Base-by-base conservation (phyloP, 2,329 filamentous ascomycete genomes). In the Epichloe coenophiala region DNA sequence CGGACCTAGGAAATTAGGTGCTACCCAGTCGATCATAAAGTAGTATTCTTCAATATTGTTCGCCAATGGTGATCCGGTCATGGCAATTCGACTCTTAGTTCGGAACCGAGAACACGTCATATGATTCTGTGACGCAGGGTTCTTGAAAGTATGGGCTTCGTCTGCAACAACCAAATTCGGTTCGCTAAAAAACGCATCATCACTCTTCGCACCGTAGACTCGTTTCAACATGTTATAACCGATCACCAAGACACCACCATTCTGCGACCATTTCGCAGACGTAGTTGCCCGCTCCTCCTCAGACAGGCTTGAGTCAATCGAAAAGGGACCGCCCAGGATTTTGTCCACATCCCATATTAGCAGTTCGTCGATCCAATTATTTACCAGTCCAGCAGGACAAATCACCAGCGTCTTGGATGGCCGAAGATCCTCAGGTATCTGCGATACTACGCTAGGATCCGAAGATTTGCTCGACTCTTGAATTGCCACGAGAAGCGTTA, bases 1-100 rank as follows among this genome's bases (percentile, higher is more conserved):
- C 3, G 77, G 73, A 0, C 88, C 88, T 3, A 95, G 72, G 61
- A 87, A 95, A 23, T 79, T 80, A 0, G 86, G 86, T 1, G 87
- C 83, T 47, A 93, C 81, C 88, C 88, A 95, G 55, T 90, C 78
- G 52, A 95, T 84, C 79, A 95, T 87, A n/a, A 81, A 71, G 60
- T 83, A 88, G 60, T 95, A 95, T 59, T 96, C 90, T 31, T 77
- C 71, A 0, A 95, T 80, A 48, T 88, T 86, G 61, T 95, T 96
- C 4, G 86, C 82, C 48, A 96, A 71, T 0, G 90, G 90, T 0
- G 89, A 91, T 1, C 89, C 90, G 1, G 89, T 95, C 54, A 96
- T 71, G 5, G 88, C 90, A 56, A 96, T 86, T 11, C 89, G 81
- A 53, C 76, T 83, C 49, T 71, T 77, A 0, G 88, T 86, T 53